phyloP scores from a whole-genome alignment of 345 rosid genomes.

The Salix udensis region DNA sequence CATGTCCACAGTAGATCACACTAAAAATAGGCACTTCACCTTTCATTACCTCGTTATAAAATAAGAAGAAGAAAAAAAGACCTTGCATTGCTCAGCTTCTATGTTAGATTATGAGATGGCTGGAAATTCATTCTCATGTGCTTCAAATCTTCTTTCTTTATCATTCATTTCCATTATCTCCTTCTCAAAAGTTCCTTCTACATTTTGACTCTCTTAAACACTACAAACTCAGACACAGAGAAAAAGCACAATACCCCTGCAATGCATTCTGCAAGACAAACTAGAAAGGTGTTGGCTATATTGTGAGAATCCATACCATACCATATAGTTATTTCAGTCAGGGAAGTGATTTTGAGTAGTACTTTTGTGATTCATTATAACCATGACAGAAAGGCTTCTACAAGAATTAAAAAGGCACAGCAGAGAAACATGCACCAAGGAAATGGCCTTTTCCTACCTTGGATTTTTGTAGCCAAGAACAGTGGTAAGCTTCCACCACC shows the following conservation, averaged over 20 bases:
- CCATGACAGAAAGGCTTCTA: background rate
- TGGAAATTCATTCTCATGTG: background rate
- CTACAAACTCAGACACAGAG: background rate
- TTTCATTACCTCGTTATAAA: too few relatives aligned
- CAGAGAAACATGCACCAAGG: background rate
- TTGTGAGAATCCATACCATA: background rate
- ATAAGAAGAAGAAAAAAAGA: too few relatives aligned
- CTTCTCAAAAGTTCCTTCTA: background rate
- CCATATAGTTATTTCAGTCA: background rate
- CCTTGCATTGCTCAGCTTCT: too few relatives aligned
- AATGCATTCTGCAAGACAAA: background rate
- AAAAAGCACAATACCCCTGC: background rate
- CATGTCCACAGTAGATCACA: too few relatives aligned
- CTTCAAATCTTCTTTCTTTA: background rate
- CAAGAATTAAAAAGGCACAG: background rate
- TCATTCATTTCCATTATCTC: background rate
- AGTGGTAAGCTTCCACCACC: constrained; percentile 93
- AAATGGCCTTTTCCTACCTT: constrained; percentile 36
- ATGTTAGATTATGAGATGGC: background rate
- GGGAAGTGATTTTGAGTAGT: background rate
- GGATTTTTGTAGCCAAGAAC: constrained; percentile 76
- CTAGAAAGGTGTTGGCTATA: background rate
- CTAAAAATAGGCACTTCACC: too few relatives aligned
- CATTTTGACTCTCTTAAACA: background rate
- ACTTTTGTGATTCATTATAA: too few relatives aligned